Evolutionary conservation across 106 monocot genomes (phyloP), one percentile per base, ranked within the genome.

Genomic region (Platanthera zijinensis): DNA sequence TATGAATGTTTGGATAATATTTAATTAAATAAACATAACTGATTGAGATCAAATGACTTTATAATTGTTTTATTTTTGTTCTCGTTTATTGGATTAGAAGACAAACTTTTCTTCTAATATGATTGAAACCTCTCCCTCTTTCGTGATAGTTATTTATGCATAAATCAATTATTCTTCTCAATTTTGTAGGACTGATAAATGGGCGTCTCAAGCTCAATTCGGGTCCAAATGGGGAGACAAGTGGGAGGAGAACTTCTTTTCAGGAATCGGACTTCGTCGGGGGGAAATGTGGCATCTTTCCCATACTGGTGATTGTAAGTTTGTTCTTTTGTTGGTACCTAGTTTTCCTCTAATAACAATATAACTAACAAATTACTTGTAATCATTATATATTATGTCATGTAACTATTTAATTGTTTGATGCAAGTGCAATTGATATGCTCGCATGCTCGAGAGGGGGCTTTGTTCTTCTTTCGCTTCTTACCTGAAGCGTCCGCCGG

Each of bases 221-320:
- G 97, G 90, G 14, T 88, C 94, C 4, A 93, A 81, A 84, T 99
- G 97, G 97, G 97, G 97, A 28, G 97, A 99, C 82, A 99, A 99
- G 75, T 99, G 97, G 97, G 97, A 99, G 78, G 97, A 99, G 59
- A 99, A 88, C 54, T 99, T 99, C 66, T 92, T 92, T 86, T 69
- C 85, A 50, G 97, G 97, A 61, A 85, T 99, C 25, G 97, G 97
- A 77, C 94, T 94, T 62, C 83, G 94, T 48, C 94, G 90, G 82
- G 97, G 97, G 52, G 97, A 99, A 82, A 99, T 88, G 48, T 99
- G 97, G 97, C 91, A 91, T 86, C 89, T 88, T 52, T 94, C 92
- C 32, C 86, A 87, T 71, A 49, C 54, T 49, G 85, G 82, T 75
- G 91, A 94, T 76, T 94, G 97, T 94, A 91, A 73, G 97, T 83